Base-by-base conservation (phyloP, 2,329 filamentous ascomycete species). In the Cordyceps tenuipes region DNA sequence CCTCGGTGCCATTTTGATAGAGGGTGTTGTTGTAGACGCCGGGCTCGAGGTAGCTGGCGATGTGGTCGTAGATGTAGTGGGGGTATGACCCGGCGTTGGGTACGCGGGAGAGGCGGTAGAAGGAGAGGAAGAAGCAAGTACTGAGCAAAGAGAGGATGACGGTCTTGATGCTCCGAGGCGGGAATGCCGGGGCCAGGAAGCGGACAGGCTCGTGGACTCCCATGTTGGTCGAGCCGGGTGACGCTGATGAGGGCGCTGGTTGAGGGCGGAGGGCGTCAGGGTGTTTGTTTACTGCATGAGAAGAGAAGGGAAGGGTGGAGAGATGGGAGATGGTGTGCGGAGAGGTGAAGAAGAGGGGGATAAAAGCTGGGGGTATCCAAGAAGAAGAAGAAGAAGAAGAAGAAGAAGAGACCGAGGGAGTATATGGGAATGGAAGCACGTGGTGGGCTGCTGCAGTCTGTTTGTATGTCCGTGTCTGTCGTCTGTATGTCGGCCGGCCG, bases 21-120 rank as follows among this genome's bases (percentile, higher is more conserved):
- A 75, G 67, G 8, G 75, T 75, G 61, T 73, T 76, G 65, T 76
- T 73, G 64, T 73, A 72, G 57, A 73, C 68, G 41, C 64, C 65
- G 17, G 65, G 66, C 55, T 69, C 65, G 55, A 71, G 66, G 61
- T 71, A 71, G 39, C 68, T 67, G 50, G 67, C 66, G 41, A 72
- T 55, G 53, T 69, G 66, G 54, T 69, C 63, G 64, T 70, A 71
- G 61, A 72, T 55, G 55, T 68, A 64, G n/a, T 65, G 62, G 44
- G 64, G 63, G 60, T 68, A 67, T 57, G 64, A 62, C 12, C 49
- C 46, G n/a, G 69, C 64, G 12, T 64, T 66, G 65, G 47, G 71
- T 65, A 53, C 68, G 66, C 60, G 69, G 66, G 67, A 72, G 68
- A 62, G 70, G 68, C 56, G 71, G 61, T 50, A 66, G 63, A 55